Base-by-base conservation (phyloP, 345 rosid genomes). In the Salix arbutifolia region DNA sequence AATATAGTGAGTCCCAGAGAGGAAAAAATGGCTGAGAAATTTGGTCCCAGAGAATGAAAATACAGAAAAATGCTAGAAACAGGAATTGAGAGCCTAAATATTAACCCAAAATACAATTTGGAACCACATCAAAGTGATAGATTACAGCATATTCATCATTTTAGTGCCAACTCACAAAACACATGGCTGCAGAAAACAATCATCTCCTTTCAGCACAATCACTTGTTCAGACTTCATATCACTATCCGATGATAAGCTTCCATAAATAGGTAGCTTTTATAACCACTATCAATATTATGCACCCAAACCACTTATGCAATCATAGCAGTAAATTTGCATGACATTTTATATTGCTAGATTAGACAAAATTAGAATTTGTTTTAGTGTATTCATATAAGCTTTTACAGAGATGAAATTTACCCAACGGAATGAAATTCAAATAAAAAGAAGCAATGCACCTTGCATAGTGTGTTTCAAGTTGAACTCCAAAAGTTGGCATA, bases 401-500 rank as follows among this genome's bases (percentile, higher is more conserved):
- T 25, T 3, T 38, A 2, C 26, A 10, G 44, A 2, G 44, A 23
- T 42, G 38, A 25, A 38, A 61, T 52, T 12, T 17, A 62, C 25
- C 17, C 18, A 10, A 46, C 58, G 25, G 5, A 14, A 30, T 10
- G 40, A 58, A 33, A 72, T 53, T 73, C 26, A 7, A 38, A 26
- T 42, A 69, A 76, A 38, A 67, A 17, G n/a, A 66, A 26, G 42
- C 48, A 44, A 31, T 5, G 8, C 83, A 91, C 99, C 97, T 90
- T 56, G 75, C 18, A 88, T 89, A 90, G 71, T 88, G 91, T 52
- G 97, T 93, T 83, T 91, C 93, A 40, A 93, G 92, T 82, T 91
- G 97, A 80, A 93, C 86, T 68, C 93, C 97, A 75, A 91, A 90
- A 76, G 88, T 80, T 72, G 97, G 93, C 86, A 93, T 85, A 79